phyloP scores from a whole-genome alignment of 306 rosid species.

The Dryas octopetala region DNA sequence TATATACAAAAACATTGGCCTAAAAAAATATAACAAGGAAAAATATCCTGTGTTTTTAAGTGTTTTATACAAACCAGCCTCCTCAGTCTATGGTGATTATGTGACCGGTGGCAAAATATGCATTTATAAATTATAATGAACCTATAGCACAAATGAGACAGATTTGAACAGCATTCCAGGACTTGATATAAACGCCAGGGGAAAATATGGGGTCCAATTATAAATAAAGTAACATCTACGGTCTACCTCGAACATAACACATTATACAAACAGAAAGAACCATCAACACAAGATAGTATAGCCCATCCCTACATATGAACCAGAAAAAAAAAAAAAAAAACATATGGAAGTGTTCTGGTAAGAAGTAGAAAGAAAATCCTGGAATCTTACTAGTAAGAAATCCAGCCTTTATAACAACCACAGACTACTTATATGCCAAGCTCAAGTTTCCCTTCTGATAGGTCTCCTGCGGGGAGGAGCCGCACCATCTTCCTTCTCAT shows the following conservation, averaged over 20 bases:
- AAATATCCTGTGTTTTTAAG: no score
- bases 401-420: background rate
- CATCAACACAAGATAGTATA: background rate
- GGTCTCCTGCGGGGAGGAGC: slow-evolving; percentile 57
- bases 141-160: background rate
- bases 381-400: background rate
- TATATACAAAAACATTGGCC: no score
- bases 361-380: slow-evolving; percentile 4
- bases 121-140: no score
- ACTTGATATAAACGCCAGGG: background rate
- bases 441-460: slow-evolving; percentile 59
- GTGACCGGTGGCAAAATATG: no score
- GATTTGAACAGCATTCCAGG: background rate
- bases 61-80: no score
- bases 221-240: background rate
- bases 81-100: no score
- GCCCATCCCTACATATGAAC: background rate
- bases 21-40: no score
- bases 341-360: background rate
- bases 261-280: background rate
- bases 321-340: no score
- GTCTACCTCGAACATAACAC: background rate
- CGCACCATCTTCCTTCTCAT: slow-evolving; percentile 56
- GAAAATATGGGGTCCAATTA: background rate
- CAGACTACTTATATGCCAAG: background rate